Evolutionary conservation across 2,329 filamentous ascomycete species (phyloP).

Genomic region (Curvularia sp.): DNA sequence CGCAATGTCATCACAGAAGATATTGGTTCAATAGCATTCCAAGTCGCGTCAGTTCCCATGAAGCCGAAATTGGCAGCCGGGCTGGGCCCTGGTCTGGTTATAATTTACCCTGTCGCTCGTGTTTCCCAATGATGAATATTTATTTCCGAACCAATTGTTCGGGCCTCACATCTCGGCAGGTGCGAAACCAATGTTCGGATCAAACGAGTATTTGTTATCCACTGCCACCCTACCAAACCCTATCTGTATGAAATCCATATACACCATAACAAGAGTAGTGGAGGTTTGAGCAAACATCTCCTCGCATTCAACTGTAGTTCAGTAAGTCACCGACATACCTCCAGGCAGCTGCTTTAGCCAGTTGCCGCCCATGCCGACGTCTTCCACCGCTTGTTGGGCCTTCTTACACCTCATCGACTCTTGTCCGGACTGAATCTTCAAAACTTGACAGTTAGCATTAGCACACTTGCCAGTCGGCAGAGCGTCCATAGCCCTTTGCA

Average conservation of each 20-base stretch:
- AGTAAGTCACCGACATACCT: conserved; percentile 32
- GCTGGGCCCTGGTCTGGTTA: background rate
- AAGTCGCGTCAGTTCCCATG: background rate
- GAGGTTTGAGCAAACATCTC: background rate
- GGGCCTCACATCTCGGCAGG: background rate
- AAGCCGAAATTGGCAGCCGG: background rate
- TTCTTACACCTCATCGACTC: conserved; percentile 39
- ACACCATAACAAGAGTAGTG: no score
- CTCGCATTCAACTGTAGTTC: background rate
- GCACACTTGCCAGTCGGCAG: conserved; percentile 38
- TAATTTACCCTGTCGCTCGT: background rate
- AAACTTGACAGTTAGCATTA: conserved; percentile 39
- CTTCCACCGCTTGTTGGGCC: conserved; percentile 57
- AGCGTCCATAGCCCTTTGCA: conserved; percentile 42
- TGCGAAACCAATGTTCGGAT: background rate
- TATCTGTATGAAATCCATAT: background rate
- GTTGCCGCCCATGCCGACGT: conserved; percentile 45
- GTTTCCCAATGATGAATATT: background rate
- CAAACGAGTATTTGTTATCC: no score
- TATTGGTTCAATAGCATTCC: background rate
- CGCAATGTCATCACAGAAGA: background rate
- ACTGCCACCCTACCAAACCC: background rate
- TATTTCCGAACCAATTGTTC: background rate
- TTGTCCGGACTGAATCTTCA: conserved; percentile 39
- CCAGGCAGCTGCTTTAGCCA: conserved; percentile 42